Evolutionary conservation across 768 basidiomycete genomes (phyloP), one percentile per base, ranked within the genome.

Genomic region (Daedalea quercina): DNA sequence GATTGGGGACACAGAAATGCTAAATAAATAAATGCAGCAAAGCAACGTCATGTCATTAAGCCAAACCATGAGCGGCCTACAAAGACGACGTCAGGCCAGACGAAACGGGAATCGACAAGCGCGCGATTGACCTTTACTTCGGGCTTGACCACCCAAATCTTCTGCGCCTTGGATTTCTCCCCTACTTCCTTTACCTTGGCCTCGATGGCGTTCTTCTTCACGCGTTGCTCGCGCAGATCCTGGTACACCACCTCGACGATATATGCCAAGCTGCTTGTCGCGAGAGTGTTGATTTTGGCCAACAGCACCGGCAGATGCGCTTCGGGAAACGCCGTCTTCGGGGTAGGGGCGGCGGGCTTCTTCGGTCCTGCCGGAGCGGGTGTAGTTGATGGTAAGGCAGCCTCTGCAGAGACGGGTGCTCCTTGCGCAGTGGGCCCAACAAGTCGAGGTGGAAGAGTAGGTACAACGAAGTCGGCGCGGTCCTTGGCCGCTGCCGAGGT

Each of bases 151-250:
- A 85, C 68, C 91, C 91, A 94, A 54, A 82, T 67, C 64, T 80
- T 88, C 70, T 75, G 81, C 53, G 81, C 78, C 64, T 79, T 86
- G 60, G 79, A 83, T 63, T 87, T 91, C 68, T 84, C 86, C 15
- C 80, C 75, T 12, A 91, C 77, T 66, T 91, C 88, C 44, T 79
- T 75, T 34, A 94, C 73, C 65, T 92, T 92, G 2, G 81, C 82
- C 66, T 90, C 88, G 43, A 94, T 82, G 3, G 87, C 81, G 47
- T 84, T 87, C 75, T 92, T 93, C 73, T 85, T 90, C 56, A 91
- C 78, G 52, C 84, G 85, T 57, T 85, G 71, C n/a, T 65, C 67
- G 28, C 79, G 79, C 37, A 92, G 71, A 24, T 85, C 85, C 56
- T 84, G 80, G 60, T 84, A 80, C 57, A 92, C 76, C 8, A 80